Base-by-base conservation (phyloP, 345 rosid genomes). In the Salix arbutifolia region DNA sequence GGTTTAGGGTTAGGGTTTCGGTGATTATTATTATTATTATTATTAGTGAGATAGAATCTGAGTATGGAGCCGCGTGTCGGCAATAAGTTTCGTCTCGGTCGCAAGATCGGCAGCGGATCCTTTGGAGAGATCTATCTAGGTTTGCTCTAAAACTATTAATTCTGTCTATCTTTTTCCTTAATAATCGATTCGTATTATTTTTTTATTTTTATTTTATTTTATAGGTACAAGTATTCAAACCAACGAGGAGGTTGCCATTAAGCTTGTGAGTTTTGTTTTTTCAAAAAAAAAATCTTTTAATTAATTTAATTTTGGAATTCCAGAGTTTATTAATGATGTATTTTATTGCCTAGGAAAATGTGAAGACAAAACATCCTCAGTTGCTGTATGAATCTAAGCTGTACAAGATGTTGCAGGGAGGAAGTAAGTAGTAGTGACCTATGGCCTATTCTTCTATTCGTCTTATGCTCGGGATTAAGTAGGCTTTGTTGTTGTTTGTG, bases 121-220 rank as follows among this genome's bases (percentile, higher is more conserved):
- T 96, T 96, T 70, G 99, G 99, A 72, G 98, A 96, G 92, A 96
- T 96, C 92, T 91, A 93, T 84, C 91, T 92, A 65, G 99, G 99
- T 94, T 80, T 35, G 85, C 82, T 31, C 11, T 5, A 1, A 12
- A 33, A 53, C 65, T 30, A 65, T 42, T 2, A 16, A 2, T 33
- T 46, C 67, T 37, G 62, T 50, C 1, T 14, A 44, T 66, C 19
- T 40, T 77, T 71, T 25, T 46, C 37, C 69, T 64, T 28, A 58
- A 28, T 77, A 42, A 56, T 46, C 35, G 8, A 30, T 25, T 37
- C 37, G 37, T 35, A 53, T 14, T 42, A 3, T 42, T 42, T 71
- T 72, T 42, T 44, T 12, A 38, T 35, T 62, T 37, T 28, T 50
- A 31, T 46, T 33, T 62, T 18, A 50, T 70, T 31, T 75, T 69